Conservation (phyloP, 257 asterid species). For the Capsicum rhomboideum region DNA sequence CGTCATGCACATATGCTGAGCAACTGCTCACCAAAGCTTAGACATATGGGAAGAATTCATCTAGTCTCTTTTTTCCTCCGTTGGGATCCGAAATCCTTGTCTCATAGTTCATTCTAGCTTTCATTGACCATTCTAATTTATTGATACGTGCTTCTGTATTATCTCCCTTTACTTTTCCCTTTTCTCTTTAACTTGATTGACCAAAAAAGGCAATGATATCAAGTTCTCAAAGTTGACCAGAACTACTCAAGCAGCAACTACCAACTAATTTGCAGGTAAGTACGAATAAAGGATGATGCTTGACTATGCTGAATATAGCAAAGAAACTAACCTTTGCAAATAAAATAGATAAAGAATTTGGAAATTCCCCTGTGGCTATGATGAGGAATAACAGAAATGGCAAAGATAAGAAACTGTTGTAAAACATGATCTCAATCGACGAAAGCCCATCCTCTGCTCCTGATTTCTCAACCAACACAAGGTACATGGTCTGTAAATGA, state of each 20-base stretch:
- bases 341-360: constrained; percentile 55
- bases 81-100: neutral
- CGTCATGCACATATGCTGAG: neutral
- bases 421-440: constrained; percentile 86
- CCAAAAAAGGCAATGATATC: neutral
- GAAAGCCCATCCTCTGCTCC: constrained; percentile 98
- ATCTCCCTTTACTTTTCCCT: neutral
- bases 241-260: neutral
- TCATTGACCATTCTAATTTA: neutral
- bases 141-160: neutral
- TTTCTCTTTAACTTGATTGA: neutral
- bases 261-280: neutral
- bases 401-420: constrained; percentile 75
- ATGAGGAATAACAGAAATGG: constrained; percentile 87
- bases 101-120: neutral
- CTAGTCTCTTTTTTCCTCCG: neutral
- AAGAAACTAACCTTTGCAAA: constrained; percentile 57
- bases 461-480: constrained; percentile 86
- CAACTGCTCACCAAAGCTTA: neutral
- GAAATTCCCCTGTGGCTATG: constrained; percentile 88
- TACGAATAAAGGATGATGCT: neutral
- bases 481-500: constrained; percentile 95
- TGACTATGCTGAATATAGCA: neutral
- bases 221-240: neutral
- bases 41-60: neutral